A percentile compares a stretch with the other conserved stretches of the same genome.
Evolutionary conservation across 2,329 filamentous ascomycete species (phyloP).

Genomic region (Botrytis aclada): DNA sequence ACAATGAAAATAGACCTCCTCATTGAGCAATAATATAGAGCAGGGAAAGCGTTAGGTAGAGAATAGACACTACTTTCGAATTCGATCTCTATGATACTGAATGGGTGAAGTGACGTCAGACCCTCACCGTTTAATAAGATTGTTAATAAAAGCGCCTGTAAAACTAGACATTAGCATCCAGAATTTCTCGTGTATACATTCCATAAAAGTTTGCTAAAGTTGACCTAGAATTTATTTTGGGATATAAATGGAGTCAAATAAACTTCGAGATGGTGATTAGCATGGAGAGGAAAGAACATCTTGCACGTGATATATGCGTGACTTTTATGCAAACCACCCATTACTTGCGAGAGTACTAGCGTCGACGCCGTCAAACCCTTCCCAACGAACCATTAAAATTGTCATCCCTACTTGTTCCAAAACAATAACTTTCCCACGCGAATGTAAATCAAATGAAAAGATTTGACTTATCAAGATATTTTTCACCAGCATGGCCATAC

Average conservation of each 20-base stretch:
- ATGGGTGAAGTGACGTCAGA: not conserved
- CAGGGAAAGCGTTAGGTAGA: not conserved
- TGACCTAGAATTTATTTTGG: fast-evolving
- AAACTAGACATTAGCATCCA: not conserved
- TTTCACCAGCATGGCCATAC: not conserved
- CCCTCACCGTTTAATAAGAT: not conserved
- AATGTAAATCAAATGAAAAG: not conserved
- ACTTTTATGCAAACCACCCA: not conserved
- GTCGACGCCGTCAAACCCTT: not conserved
- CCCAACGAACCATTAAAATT: not conserved
- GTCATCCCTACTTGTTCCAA: not conserved
- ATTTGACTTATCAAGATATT: not conserved
- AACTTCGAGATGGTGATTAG: not conserved
- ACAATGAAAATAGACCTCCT: not conserved
- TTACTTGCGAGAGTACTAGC: not conserved
- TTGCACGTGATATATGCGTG: not conserved
- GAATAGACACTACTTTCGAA: not conserved
- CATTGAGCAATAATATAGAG: not conserved
- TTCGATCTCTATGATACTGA: not conserved
- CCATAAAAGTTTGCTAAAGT: not conserved
- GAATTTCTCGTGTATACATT: not conserved
- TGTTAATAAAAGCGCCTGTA: not conserved
- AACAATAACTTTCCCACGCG: not conserved
- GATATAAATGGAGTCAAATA: not conserved
- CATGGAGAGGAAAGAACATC: not conserved